Base-by-base conservation (phyloP, 441 rosid species). In the Geranium incanum region DNA sequence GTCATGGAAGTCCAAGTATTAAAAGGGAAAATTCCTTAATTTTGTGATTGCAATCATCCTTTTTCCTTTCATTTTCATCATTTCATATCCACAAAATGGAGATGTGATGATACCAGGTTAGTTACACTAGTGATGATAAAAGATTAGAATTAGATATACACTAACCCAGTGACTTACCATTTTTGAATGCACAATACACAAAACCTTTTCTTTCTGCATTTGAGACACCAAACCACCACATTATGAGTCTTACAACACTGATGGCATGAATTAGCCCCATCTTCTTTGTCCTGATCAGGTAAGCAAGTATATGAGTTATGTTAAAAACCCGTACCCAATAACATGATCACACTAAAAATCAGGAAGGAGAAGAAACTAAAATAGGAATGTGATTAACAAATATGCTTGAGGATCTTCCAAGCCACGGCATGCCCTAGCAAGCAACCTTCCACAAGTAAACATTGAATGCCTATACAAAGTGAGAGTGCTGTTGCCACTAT, bases 151-250 rank as follows among this genome's bases (percentile, higher is more conserved):
- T 28, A 28, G 33, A 28, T 28, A 28, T 28, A 6, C 18, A 57
- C 11, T 1, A 6, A 55, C n/a, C 13, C 15, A 1, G 2, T 9
- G 28, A 28, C 38, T 64, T 15, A 64, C 67, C 67, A 64, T 23
- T 11, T 64, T 12, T 64, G 23, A 64, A 64, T 64, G 67, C 67
- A 64, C 9, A 12, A n/a, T 23, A 23, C 67, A 12, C 67, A 64
- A 33, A 21, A 64, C 36, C 67, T 9, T 64, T 33, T 64, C 38
- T n/a, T 37, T 23, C 38, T 33, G 38, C 67, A 64, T 64, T 64
- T 23, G 33, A 23, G 67, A 33, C 67, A 64, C 5, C 9, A 9
- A 19, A 64, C 36, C 38, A 64, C 67, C 5, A 9, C 67, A 37
- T 33, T 64, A 23, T 64, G 5, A 64, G 33, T 23, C 5, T 5